phyloP scores from a whole-genome alignment of 305 asterid genomes.

The Rubia occidens region DNA sequence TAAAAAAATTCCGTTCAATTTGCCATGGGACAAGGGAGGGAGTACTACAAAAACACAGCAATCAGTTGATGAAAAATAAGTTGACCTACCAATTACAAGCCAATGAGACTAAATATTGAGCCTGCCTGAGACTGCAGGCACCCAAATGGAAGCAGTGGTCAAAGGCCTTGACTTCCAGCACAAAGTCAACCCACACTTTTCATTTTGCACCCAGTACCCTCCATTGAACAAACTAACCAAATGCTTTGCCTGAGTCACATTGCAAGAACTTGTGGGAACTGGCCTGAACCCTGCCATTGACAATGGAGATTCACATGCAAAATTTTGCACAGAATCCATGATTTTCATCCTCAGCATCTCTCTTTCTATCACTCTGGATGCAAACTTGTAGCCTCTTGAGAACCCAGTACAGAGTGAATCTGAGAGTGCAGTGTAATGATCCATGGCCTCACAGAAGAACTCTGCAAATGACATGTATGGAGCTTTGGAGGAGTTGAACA shows the following conservation, averaged over 20 bases:
- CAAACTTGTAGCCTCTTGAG: constrained; percentile 22
- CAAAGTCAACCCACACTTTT: constrained; percentile 21
- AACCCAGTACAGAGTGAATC: constrained; percentile 28
- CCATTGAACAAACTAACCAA: constrained; percentile 28
- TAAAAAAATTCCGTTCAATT: too few species aligned
- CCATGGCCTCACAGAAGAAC: constrained; percentile 29
- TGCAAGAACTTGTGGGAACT: constrained; percentile 31
- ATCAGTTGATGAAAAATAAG: constrained; percentile 6
- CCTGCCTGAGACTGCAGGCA: constrained; percentile 17
- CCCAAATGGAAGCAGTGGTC: constrained; percentile 33
- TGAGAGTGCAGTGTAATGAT: constrained; percentile 26
- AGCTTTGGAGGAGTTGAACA: constrained; percentile 19
- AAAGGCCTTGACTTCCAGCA: constrained; percentile 37
- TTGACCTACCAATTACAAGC: constrained; percentile 13
- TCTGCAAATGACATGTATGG: constrained; percentile 24
- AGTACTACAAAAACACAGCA: not conserved
- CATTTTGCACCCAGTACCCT: constrained; percentile 35
- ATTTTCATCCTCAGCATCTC: constrained; percentile 25
- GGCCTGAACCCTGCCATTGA: constrained; percentile 24
- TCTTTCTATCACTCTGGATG: constrained; percentile 26
- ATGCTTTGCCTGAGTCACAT: constrained; percentile 33
- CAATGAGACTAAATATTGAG: not conserved
- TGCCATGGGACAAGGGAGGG: too few species aligned
- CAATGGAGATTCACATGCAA: constrained; percentile 19
- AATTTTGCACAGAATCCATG: constrained; percentile 21